Evolutionary conservation across 257 asterid genomes (phyloP).

Genomic region (Capsicum pubescens): DNA sequence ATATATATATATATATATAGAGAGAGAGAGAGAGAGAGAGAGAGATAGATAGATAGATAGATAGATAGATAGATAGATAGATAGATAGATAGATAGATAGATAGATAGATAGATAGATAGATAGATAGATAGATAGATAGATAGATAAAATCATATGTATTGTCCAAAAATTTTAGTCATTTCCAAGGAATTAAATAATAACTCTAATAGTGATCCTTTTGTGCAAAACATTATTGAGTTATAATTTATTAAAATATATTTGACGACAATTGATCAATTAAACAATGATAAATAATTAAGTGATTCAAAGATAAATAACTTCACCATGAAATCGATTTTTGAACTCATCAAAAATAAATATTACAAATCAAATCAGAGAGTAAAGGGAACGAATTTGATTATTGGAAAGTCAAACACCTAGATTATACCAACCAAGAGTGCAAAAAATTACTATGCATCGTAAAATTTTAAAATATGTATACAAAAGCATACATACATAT

Average conservation of each 20-base stretch:
- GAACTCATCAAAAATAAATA: background rate
- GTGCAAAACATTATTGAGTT: background rate
- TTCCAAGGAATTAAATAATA: background rate
- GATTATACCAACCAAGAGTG: background rate
- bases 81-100: no score
- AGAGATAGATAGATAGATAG: no score
- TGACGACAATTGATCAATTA: background rate
- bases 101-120: no score
- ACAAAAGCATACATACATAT: background rate
- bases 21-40: no score
- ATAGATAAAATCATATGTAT: background rate
- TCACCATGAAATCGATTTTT: background rate
- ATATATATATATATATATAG: no score
- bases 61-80: no score
- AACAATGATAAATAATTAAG: background rate
- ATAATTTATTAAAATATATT: background rate
- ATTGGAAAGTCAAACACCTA: no score
- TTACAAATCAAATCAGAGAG: no score
- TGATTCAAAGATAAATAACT: background rate
- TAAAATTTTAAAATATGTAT: background rate
- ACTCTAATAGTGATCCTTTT: background rate
- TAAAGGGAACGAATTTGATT: no score
- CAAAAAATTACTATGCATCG: background rate
- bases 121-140: background rate
- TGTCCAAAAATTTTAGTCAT: background rate